phyloP scores from a whole-genome alignment of 179 eudicot species.

The Beta lomatogona region DNA sequence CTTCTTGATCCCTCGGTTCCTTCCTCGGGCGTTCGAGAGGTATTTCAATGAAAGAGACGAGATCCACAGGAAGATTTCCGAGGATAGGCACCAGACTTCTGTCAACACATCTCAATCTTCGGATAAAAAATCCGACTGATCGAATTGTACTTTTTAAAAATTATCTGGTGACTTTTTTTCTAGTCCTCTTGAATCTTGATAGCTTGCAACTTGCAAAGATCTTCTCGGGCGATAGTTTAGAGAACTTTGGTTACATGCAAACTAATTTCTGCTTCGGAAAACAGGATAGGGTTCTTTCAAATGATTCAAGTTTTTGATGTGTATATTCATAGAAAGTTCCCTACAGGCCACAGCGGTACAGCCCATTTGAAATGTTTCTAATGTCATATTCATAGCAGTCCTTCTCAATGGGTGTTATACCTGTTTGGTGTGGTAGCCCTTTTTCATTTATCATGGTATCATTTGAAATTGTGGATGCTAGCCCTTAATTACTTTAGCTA shows the following conservation, averaged over 20 bases:
- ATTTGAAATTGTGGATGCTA: no score
- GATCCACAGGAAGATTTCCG: slow-evolving; percentile 39
- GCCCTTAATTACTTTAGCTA: no score
- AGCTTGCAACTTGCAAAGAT: background rate
- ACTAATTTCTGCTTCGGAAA: background rate
- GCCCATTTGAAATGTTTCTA: background rate
- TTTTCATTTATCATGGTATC: background rate
- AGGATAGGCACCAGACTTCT: slow-evolving; percentile 29
- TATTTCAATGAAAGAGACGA: slow-evolving; percentile 68
- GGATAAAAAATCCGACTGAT: slow-evolving; percentile 34
- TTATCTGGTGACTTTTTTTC: no score
- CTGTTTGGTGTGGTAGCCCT: background rate
- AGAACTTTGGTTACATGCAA: background rate
- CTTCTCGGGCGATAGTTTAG: background rate
- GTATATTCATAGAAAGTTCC: background rate
- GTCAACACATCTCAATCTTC: slow-evolving; percentile 4
- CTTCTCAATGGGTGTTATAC: background rate
- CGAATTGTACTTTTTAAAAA: no score
- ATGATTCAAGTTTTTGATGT: background rate
- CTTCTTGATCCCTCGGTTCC: slow-evolving; percentile 77
- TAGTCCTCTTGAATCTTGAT: background rate
- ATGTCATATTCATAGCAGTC: background rate
- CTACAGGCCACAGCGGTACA: no score
- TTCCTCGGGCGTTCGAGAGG: slow-evolving; percentile 77
- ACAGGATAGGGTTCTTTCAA: background rate